Base-by-base conservation (phyloP, 1,139 yeast genomes). In the Blastobotrys elegans region DNA sequence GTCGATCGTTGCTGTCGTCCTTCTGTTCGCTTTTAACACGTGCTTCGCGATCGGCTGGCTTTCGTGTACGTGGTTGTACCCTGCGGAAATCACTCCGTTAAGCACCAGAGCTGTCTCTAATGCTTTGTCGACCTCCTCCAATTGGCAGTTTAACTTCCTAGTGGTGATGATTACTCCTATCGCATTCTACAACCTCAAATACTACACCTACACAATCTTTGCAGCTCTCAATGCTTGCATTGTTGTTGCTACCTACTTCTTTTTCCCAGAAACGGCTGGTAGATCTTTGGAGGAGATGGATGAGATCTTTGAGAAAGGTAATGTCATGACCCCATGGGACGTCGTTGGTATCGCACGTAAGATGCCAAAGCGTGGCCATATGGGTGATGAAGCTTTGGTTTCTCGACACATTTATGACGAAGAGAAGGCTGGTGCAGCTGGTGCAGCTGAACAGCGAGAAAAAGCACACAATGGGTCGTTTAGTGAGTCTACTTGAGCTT, bases 11-110 rank as follows among this genome's bases (percentile, higher is more conserved):
- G 70, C 67, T 13, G 67, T 67, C 13, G 77, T 76, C 24, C 78
- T 79, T 62, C 65, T 78, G 53, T 78, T 73, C 69, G 68, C 75
- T 44, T 77, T 76, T 59, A 76, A 76, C 59, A 61, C 70, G 39
- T 75, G 76, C 69, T 77, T 77, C 55, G 81, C 80, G 2, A 71
- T 76, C 61, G 77, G 80, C 40, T 75, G 77, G 65, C 71, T 77
- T 52, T 81, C 80, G 38, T 71, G 77, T 65, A 78, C 80, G 55
- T 62, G 65, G 62, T 43, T 59, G 43, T 59, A 57, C 29, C 63
- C 60, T 30, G 61, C 61, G 7, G 63, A 59, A 37, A 72, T 79
- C 49, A 73, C 77, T 73, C 74, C 78, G 48, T 69, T 77, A 40
- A 71, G 80, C 63, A 79, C 76, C 62, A 70, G 82, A 61, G 72